Evolutionary conservation across 192 early-diverging fungal genomes (phyloP).

Genomic region (Coemansia sp.): DNA sequence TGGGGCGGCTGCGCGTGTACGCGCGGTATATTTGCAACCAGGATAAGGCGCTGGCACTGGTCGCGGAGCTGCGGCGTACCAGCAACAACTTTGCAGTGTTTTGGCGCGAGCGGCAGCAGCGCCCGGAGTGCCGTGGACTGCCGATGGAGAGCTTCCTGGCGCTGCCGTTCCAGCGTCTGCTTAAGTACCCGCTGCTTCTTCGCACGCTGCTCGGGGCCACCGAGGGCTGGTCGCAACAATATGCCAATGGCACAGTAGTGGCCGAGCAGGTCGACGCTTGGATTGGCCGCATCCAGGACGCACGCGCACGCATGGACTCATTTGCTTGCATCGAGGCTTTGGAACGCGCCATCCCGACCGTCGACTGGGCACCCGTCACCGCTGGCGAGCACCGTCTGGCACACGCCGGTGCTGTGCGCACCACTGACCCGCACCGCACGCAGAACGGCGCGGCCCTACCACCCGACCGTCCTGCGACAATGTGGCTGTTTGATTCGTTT

Average conservation of each 20-base stretch:
- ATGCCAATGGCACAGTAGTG: slow-evolving; percentile 31
- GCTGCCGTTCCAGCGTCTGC: slow-evolving; percentile 62
- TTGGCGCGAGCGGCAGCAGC: slow-evolving; percentile 52
- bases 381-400: slow-evolving; percentile 30
- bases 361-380: slow-evolving; percentile 32
- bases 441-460: slow-evolving; percentile 17
- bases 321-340: slow-evolving; percentile 45
- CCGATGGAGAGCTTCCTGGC: slow-evolving; percentile 57
- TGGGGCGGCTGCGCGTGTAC: slow-evolving; percentile 51
- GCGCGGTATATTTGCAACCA: slow-evolving; percentile 60
- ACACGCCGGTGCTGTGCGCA: slow-evolving; percentile 33
- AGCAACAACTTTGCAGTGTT: slow-evolving; percentile 54
- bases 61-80: slow-evolving; percentile 45
- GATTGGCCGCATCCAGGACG: slow-evolving; percentile 51
- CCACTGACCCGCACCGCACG: slow-evolving; percentile 13
- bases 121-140: slow-evolving; percentile 56
- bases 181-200: slow-evolving; percentile 61
- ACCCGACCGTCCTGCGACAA: slow-evolving; percentile 25
- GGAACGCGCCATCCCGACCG: slow-evolving; percentile 11
- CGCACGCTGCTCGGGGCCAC: slow-evolving; percentile 55
- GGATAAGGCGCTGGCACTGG: slow-evolving; percentile 55
- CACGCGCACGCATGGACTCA: slow-evolving; percentile 42
- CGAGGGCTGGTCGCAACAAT: slow-evolving; percentile 41
- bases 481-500: slow-evolving; percentile 51
- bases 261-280: slow-evolving; percentile 49